Evolutionary conservation across 2,329 filamentous ascomycete genomes (phyloP), one percentile per base, ranked within the genome.

Genomic region (Talaromyces islandicus): DNA sequence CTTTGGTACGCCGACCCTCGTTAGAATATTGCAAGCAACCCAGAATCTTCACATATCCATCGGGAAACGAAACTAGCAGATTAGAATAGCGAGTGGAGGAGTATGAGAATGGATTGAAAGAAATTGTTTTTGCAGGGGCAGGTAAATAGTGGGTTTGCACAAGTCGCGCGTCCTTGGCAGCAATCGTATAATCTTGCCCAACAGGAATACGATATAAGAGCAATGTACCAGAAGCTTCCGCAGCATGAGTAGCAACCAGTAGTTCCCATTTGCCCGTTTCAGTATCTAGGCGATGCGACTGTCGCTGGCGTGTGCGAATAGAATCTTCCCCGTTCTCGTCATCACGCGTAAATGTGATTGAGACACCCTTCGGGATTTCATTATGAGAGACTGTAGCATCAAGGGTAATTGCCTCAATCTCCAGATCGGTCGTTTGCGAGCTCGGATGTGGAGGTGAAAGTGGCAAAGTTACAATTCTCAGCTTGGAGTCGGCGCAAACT

Each of bases 11-110:
- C 14, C 56, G 56, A 53, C 66, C 72, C 7, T 64, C 64, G 17
- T 63, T 59, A 48, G 68, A 72, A 24, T 64, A 68, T 17, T 79
- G 74, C 32, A 84, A 78, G 27, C 80, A 81, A 57, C 85, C 81
- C 66, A 84, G 85, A 14, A 87, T 75, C 57, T 84, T 83, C 29
- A 84, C 81, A 48, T 75, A 78, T 6, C 85, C 84, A n/a, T 75
- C 77, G 1, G 77, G 69, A 59, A 86, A 83, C 1, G 80, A 76
- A 7, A 87, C 73, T 9, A 88, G 75, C 11, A 87, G 69, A 51
- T 81, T 79, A 0, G 81, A 79, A 68, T 85, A 82, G 12, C 81
- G 78, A 27, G 73, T 69, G 25, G 80, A 80, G 4, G 83, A 81
- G 64, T 80, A 81, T 43, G 77, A 70, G 7, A 80, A 79, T 14